Base-by-base conservation (phyloP, 306 rosid species). In the Oemleria cerasiformis region DNA sequence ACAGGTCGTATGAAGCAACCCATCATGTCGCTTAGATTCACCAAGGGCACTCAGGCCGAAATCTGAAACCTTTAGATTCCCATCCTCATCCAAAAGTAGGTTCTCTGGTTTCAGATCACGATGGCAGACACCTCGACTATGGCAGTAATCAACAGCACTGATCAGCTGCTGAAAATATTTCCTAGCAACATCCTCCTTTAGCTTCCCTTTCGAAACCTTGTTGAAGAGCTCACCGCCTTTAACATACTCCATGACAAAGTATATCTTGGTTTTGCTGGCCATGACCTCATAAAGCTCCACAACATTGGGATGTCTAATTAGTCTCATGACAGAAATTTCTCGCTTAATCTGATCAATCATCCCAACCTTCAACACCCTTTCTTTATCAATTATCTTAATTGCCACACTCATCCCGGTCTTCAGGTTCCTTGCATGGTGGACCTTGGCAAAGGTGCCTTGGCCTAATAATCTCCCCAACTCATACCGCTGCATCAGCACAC, bases 381-480 rank as follows among this genome's bases (percentile, higher is more conserved):
- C 97, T 74, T 95, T 95, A 71, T 95, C 96, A 40, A 89, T 56
- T 3, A 90, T 70, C 83, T 95, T 95, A 41, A 95, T 81, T 72
- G 97, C 97, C 79, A 92, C 97, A 71, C 75, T 86, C 89, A 65
- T 19, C 71, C 97, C 96, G 20, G 89, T 86, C 68, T 62, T 60
- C 60, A 91, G 79, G 77, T 92, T 82, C 84, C 97, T 85, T 15
- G 89, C 97, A 85, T 88, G 72, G 80, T 95, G 85, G 57, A 95
- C 99, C 88, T 92, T 95, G 17, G 97, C 99, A 85, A 95, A 95
- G 74, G 96, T 95, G 70, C 99, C 99, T 82, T 95, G 99, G 81
- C 99, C 99, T 76, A 95, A 73, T 65, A 85, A 74, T 71, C 83
- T 86, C 71, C 99, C 99, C 36, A 90, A 38, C 51, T 95, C 99